Base-by-base conservation (phyloP, 805 yeast genomes). In the Cyberlindnera bimundalis region DNA sequence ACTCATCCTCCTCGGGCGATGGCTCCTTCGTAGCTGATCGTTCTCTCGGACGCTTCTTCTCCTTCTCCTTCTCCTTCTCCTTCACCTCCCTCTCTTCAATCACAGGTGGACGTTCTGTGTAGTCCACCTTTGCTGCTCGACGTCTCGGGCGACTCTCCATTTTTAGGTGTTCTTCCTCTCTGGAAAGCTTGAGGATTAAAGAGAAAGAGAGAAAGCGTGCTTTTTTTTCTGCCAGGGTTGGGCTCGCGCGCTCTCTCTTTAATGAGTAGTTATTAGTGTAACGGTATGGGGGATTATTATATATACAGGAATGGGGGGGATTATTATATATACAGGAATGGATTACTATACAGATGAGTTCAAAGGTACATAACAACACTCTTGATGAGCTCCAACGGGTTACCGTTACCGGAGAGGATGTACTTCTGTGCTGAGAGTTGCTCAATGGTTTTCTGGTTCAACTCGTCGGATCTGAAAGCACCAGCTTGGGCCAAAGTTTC, bases 331-430 rank as follows among this genome's bases (percentile, higher is more conserved):
- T 40, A 40, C 42, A 32, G 31, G 37, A 13, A 8, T 23, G 17
- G 11, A 11, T 34, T 19, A 9, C 28, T 15, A 21, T 29, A 19
- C n/a, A 30, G 11, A 7, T 10, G 6, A 18, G n/a, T 12, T 31
- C 19, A 41, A 21, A 51, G 52, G 26, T 44, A 51, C 54, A 55
- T 45, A 14, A 56, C 49, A 24, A 53, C 48, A 21, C 58, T 50
- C 39, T 41, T 57, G 23, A 55, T 33, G 29, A 57, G 38, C 39
- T 54, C 61, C 37, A 48, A 30, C 30, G 86, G 81, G 53, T 80
- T 81, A 50, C 89, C 89, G 53, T 76, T 78, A 26, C 87, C 87
- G 47, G 78, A 70, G 27, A 74, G 40, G 30, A 78, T 63, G 54
- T 74, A 79, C 54, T 73, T 74, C 50, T 76, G 74, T 24, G 68